Base-by-base conservation (phyloP, 768 basidiomycete genomes). In the Auricularia auricula-judae region DNA sequence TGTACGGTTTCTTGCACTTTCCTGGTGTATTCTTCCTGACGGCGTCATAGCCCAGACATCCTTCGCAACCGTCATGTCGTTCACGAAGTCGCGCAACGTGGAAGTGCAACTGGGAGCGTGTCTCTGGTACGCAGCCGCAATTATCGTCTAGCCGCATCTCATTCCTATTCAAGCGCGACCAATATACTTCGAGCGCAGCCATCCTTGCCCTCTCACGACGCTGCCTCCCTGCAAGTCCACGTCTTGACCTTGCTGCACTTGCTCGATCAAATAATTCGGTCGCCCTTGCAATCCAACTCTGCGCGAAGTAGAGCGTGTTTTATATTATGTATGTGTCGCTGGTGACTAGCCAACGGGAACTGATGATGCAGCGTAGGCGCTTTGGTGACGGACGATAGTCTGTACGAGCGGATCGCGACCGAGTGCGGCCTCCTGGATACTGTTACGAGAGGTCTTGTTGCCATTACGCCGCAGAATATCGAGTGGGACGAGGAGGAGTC, bases 401-500 rank as follows among this genome's bases (percentile, higher is more conserved):
- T 80, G 1, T 76, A 93, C 0, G 87, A 89, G 68, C 76, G 86
- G 64, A 77, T 80, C 2, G 91, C 91, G 0, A 83, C 79, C 35
- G 87, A 91, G n/a, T 83, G 84, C 29, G 86, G 86, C 0, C 84
- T 84, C 7, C 75, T 94, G 3, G 75, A 78, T 3, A 82, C 78
- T 56, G 75, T 95, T 1, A 80, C 77, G 0, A 66, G 70, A 0
- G 73, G 88, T 3, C 77, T 86, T 29, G 80, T 80, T 14, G 73
- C 76, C 0, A 83, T 86, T 62, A 85, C 85, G 0, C 84, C 85
- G 1, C 68, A 80, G 4, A 68, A 70, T 5, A 65, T 72, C 0
- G 84, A 85, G 44, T 83, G 82, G 82, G 85, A 86, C n/a, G 84
- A 86, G 63, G 87, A 87, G 36, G 86, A 89, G 70, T 82, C 87